A percentile compares a stretch with the other conserved stretches of the same genome.
Evolutionary conservation across 768 basidiomycete genomes (phyloP).

Genomic region (Mycena latifolia): DNA sequence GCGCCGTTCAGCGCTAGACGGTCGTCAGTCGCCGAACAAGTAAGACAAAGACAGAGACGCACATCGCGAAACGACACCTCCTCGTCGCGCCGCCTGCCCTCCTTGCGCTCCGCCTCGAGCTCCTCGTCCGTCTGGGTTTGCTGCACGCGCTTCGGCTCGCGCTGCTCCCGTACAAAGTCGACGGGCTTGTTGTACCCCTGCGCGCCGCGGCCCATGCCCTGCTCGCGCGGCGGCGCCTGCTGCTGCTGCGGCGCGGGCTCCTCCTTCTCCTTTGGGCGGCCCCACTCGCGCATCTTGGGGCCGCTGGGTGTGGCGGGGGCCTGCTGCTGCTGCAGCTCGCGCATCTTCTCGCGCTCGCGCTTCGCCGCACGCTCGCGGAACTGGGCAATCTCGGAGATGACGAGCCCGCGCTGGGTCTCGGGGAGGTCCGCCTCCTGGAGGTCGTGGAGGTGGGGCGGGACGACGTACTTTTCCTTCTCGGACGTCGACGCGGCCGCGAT

Average conservation of each 20-base stretch:
- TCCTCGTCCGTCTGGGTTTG: constrained; percentile 87
- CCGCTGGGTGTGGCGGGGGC: constrained; percentile 71
- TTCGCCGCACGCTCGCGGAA: constrained; percentile 96
- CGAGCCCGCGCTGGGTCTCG: constrained; percentile 91
- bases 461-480: constrained; percentile 89
- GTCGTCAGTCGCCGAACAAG: neutral
- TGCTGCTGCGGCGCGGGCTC: constrained; percentile 41
- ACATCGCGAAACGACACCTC: constrained; percentile 91
- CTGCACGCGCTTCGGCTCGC: constrained; percentile 50
- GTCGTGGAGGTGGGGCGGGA: constrained; percentile 97
- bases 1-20: constrained; percentile 87
- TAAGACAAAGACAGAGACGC: constrained; percentile 46
- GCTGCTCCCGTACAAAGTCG: constrained; percentile 84
- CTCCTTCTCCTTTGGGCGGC: constrained; percentile 65
- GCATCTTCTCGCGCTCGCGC: constrained; percentile 88
- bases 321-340: constrained; percentile 72
- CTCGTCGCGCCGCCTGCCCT: constrained; percentile 80
- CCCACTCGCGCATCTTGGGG: constrained; percentile 85
- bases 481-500: constrained; percentile 81
- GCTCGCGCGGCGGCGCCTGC: constrained; percentile 51
- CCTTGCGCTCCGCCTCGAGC: constrained; percentile 84
- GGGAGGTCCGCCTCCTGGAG: constrained; percentile 97
- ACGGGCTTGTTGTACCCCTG: constrained; percentile 87
- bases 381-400: constrained; percentile 96
- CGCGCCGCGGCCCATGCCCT: constrained; percentile 73